Base-by-base conservation (phyloP, 2,329 filamentous ascomycete species). In the Mariannaea elegans region DNA sequence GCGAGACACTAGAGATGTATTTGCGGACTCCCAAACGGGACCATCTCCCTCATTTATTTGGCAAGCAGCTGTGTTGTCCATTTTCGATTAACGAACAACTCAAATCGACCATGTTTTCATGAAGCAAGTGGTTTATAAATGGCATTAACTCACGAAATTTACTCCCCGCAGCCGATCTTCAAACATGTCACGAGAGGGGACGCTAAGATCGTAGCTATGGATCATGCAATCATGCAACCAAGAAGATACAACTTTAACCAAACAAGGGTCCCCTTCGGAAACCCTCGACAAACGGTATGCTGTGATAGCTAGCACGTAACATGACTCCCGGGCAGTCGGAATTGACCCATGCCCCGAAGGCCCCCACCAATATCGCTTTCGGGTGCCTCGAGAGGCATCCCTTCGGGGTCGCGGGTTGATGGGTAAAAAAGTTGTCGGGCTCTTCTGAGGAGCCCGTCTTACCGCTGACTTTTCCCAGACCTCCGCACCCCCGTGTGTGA, bases 251-350 rank as follows among this genome's bases (percentile, higher is more conserved):
- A 36, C 13, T n/a, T 44, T 44, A 9, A 8, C 9, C 19, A 7
- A 44, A 10, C 41, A 44, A 44, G 41, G 41, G 41, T 19, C 41
- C 21, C 32, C 27, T 24, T 13, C 16, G 38, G 18, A n/a, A 23
- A 31, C 21, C 56, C 42, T 41, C 32, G 23, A 7, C 24, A 16
- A 50, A 38, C n/a, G 3, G 12, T 23, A 14, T 59, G 42, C 14
- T n/a, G 18, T 8, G 52, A 36, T 56, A 53, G 32, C 16, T 16
- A 44, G 32, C 34, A 23, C 13, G 23, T 49, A 12, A 13, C 34
- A 42, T 34, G 39, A 49, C 62, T 64, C 44, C 62, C 67, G 65
- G 67, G 34, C 45, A 51, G 60, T 68, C 67, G 67, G 67, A 50
- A 44, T 56, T n/a, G 14, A 65, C 21, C 45, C 48, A 42, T 18